A percentile compares a stretch with the other conserved stretches of the same genome.
These are phyloP conservation scores for Butyriboletus loyo DNA, from an alignment of 768 basidiomycete species.

Conservation along the genomic window DNA sequence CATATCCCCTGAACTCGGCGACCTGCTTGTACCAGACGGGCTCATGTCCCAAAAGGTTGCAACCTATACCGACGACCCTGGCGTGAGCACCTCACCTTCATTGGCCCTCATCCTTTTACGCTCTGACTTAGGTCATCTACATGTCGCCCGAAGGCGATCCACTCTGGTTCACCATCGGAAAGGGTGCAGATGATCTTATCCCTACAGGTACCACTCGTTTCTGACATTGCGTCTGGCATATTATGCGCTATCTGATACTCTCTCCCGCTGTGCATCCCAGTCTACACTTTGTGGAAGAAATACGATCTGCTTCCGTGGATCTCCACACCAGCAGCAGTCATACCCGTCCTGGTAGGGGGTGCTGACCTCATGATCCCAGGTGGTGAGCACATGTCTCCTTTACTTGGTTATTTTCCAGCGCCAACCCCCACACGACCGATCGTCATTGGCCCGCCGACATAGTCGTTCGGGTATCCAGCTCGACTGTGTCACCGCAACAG, in stretches of 20 bases:
- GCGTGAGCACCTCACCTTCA: conserved; percentile 38
- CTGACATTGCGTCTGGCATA: background rate
- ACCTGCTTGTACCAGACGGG: conserved; percentile 71
- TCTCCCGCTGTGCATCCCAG: conserved; percentile 23
- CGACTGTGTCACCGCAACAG: conserved; percentile 40
- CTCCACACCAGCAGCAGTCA: conserved; percentile 68
- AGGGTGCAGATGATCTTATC: conserved; percentile 61
- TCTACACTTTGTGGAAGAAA: conserved; percentile 80
- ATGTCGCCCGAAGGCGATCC: conserved; percentile 65
- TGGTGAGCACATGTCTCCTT: conserved; percentile 43
- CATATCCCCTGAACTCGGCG: conserved; percentile 55
- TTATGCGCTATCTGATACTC: background rate
- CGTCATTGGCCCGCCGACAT: background rate
- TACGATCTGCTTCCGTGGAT: conserved; percentile 64
- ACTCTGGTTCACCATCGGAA: conserved; percentile 75
- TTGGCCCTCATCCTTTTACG: background rate
- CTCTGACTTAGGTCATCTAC: conserved; percentile 52
- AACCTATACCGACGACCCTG: conserved; percentile 61
- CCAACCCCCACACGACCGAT: background rate
- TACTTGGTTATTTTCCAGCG: background rate
- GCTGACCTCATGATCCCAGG: conserved; percentile 90
- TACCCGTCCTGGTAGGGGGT: conserved; percentile 70
- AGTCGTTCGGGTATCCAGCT: conserved; percentile 57
- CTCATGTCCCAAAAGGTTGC: conserved; percentile 64
- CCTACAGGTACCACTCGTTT: conserved; percentile 51